Conservation (phyloP, 2,329 filamentous ascomycete genomes). For the Diaporthe aspalathi region DNA sequence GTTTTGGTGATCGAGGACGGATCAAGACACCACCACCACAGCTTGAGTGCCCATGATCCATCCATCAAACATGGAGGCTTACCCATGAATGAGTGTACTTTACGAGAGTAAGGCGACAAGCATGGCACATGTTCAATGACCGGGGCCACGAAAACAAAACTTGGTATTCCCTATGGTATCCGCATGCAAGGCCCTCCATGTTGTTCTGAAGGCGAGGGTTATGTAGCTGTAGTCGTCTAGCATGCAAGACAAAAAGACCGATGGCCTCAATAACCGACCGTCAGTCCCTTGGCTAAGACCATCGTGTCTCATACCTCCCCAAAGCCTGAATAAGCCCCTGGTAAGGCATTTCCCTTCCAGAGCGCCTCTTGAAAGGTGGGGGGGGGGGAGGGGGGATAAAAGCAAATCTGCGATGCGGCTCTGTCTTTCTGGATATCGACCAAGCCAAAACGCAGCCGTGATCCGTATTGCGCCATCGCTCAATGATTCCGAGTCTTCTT, state of each 20-base stretch:
- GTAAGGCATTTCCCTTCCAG: not conserved
- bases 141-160: not conserved
- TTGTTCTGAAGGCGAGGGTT: not conserved
- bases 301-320: not conserved
- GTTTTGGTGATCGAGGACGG: not conserved
- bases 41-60: not conserved
- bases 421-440: slow-evolving; percentile 8
- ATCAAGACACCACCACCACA: not conserved
- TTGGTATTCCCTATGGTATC: not conserved
- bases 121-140: too few relatives aligned
- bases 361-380: not conserved
- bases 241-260: not conserved
- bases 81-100: too few relatives aligned
- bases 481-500: slow-evolving; percentile 7
- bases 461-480: slow-evolving; percentile 37
- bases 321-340: not conserved
- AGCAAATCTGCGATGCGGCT: slow-evolving; percentile 25
- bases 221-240: not conserved
- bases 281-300: not conserved
- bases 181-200: not conserved
- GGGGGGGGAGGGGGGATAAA: not conserved
- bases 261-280: not conserved
- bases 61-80: not conserved
- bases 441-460: slow-evolving; percentile 23
- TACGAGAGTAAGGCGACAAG: not conserved